These are phyloP conservation scores for Mucor sp. DNA, from an alignment of 371 early-diverging fungal species.

Conservation along the genomic window DNA sequence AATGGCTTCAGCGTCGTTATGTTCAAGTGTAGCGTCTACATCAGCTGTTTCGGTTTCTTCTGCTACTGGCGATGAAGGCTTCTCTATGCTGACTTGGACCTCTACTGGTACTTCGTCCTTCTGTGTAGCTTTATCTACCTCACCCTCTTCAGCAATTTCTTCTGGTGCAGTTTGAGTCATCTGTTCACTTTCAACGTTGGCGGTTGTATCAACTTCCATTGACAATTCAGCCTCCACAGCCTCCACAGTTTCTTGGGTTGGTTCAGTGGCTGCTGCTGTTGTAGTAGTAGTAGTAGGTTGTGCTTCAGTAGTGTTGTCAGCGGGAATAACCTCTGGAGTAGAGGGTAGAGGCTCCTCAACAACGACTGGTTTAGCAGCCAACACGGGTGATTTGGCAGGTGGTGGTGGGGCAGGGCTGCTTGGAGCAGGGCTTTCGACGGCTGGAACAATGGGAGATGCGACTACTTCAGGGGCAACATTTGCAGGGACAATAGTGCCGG, in stretches of 20 bases:
- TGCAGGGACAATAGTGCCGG: background rate
- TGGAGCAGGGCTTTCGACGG: background rate
- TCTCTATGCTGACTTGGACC: background rate
- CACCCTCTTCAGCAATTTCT: background rate
- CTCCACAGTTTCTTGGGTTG: background rate
- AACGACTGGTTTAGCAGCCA: background rate
- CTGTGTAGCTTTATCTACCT: too few relatives aligned
- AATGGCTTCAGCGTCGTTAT: background rate
- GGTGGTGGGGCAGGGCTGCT: background rate
- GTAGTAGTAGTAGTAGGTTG: background rate
- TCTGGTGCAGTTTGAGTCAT: background rate
- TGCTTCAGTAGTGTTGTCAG: background rate
- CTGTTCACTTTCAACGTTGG: background rate
- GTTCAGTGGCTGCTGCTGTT: background rate
- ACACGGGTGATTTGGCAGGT: background rate
- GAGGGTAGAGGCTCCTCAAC: background rate
- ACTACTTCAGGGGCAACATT: background rate
- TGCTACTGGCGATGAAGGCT: background rate
- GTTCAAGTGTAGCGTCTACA: background rate
- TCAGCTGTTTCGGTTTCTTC: background rate
- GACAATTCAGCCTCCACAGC: background rate
- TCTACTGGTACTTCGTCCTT: background rate
- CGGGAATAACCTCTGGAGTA: background rate
- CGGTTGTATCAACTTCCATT: background rate
- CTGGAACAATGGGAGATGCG: background rate